These are phyloP conservation scores for Kluyveromyces nonfermentans DNA, from an alignment of 805 yeast species.

Conservation along the genomic window DNA sequence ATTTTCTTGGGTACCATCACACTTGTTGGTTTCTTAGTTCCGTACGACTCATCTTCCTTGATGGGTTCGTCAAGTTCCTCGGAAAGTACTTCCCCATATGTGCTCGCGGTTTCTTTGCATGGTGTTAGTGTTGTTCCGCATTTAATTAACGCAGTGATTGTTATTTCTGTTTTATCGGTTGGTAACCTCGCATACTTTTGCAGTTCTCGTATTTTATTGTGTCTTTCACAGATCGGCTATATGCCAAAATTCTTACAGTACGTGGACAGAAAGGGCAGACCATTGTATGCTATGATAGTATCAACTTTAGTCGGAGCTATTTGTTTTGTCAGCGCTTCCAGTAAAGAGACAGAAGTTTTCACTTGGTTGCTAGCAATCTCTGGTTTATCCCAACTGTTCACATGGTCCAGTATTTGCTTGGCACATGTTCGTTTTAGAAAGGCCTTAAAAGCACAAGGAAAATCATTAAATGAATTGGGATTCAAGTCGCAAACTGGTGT, in stretches of 20 bases:
- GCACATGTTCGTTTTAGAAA: conserved; percentile 50
- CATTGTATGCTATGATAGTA: conserved; percentile 44
- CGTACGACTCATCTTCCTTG: conserved; percentile 36
- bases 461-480: conserved; percentile 42
- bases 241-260: conserved; percentile 49
- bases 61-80: conserved; percentile 36
- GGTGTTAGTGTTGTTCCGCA: conserved; percentile 61
- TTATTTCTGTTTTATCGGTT: conserved; percentile 63
- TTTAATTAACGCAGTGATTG: conserved; percentile 63
- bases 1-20: conserved; percentile 41
- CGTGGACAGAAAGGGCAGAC: conserved; percentile 53
- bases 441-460: conserved; percentile 48
- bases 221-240: conserved; percentile 62
- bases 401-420: conserved; percentile 52
- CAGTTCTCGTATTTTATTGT: conserved; percentile 59
- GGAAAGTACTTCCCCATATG: conserved; percentile 59
- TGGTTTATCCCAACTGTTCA: conserved; percentile 52
- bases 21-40: conserved; percentile 45
- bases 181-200: conserved; percentile 71
- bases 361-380: conserved; percentile 56
- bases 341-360: conserved; percentile 48
- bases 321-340: conserved; percentile 58
- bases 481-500: conserved; percentile 43
- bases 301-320: conserved; percentile 49
- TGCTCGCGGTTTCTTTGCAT: conserved; percentile 49